Conservation (phyloP, 768 basidiomycete species). For the Ramaria sp. region DNA sequence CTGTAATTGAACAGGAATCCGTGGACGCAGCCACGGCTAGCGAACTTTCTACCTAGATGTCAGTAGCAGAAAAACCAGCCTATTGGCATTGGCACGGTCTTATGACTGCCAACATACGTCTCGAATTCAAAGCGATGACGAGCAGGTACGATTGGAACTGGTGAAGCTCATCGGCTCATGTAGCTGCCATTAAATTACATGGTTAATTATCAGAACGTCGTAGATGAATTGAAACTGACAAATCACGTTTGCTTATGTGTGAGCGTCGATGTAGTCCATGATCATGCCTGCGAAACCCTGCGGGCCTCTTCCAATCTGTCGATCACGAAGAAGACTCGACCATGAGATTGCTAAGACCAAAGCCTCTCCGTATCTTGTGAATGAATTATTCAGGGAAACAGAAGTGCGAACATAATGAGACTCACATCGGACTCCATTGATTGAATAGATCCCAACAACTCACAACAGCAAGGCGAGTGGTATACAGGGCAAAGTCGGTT, state of each 20-base stretch:
- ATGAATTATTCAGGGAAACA: neutral
- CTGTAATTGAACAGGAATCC: constrained; percentile 21
- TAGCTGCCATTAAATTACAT: too few species aligned
- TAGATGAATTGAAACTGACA: neutral
- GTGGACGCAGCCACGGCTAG: constrained; percentile 35
- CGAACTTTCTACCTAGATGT: constrained; percentile 51
- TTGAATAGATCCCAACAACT: neutral
- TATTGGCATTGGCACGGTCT: too few species aligned
- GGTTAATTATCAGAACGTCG: too few species aligned
- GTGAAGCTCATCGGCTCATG: too few species aligned
- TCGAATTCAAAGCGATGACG: too few species aligned
- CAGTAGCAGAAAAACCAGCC: constrained; percentile 18
- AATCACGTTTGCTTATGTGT: neutral
- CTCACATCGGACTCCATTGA: neutral
- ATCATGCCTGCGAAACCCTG: neutral
- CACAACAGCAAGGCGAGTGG: neutral
- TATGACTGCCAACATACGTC: too few species aligned
- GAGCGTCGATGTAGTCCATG: neutral
- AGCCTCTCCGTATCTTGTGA: neutral
- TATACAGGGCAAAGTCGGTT: neutral
- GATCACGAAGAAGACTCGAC: neutral
- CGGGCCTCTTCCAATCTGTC: neutral
- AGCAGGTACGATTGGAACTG: too few species aligned
- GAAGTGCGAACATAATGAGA: neutral
- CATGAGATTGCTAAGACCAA: neutral